phyloP scores from a whole-genome alignment of 306 rosid species.

The Begonia masoniana region DNA sequence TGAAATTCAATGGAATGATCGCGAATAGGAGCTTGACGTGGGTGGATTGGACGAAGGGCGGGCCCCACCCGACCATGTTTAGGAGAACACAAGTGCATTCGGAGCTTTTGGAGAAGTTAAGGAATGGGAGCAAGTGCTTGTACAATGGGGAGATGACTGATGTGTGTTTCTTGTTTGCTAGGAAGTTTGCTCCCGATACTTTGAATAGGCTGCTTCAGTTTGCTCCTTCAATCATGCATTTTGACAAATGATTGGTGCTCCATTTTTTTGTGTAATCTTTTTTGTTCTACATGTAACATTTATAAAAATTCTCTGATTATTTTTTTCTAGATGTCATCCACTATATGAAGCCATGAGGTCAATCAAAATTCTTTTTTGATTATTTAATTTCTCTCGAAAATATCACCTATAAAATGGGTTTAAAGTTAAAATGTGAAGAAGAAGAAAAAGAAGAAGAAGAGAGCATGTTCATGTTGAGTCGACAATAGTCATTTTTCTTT shows the following conservation, averaged over 20 bases:
- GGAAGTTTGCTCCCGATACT: slow-evolving; percentile 52
- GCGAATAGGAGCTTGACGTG: slow-evolving; percentile 76
- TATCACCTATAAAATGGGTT: too few species aligned
- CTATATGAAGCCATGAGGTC: too few species aligned
- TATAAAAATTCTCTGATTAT: too few species aligned
- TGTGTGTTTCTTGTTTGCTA: slow-evolving; percentile 68
- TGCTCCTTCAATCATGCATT: slow-evolving; percentile 64
- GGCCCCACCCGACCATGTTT: slow-evolving; percentile 56
- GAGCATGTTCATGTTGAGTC: too few species aligned
- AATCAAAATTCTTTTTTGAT: too few species aligned
- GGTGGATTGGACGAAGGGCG: slow-evolving; percentile 83
- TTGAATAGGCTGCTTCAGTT: slow-evolving; percentile 53
- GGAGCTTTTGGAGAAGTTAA: slow-evolving; percentile 36
- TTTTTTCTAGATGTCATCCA: too few species aligned
- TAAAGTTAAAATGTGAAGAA: too few species aligned
- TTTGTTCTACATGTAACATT: too few species aligned
- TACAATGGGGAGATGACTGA: slow-evolving; percentile 41
- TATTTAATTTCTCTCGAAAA: too few species aligned
- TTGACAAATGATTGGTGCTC: neutral
- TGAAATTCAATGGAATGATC: slow-evolving; percentile 28
- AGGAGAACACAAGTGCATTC: slow-evolving; percentile 25
- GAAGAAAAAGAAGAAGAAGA: too few species aligned
- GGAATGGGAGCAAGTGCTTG: slow-evolving; percentile 38
- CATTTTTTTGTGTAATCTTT: too few species aligned
- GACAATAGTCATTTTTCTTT: too few species aligned